Percentiles rank a stretch among this genome's conserved stretches.
These are phyloP conservation scores for Panellus pusillus DNA, from an alignment of 768 basidiomycete species.

Conservation along the genomic window DNA sequence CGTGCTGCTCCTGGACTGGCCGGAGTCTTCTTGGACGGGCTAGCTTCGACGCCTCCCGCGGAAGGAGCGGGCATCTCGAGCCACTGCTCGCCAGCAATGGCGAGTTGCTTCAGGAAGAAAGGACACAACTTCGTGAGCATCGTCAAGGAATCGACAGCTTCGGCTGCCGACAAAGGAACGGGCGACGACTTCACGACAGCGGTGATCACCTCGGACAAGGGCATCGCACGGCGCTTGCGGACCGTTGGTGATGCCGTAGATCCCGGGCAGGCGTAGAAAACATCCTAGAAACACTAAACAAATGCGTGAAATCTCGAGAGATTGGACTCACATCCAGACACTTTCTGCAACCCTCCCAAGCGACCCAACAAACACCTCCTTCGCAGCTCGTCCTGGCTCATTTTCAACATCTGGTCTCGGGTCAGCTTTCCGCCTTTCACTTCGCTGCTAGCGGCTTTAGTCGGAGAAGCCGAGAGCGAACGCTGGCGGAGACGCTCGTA, in stretches of 20 bases:
- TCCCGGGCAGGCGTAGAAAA: constrained; percentile 63
- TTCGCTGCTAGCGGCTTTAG: constrained; percentile 49
- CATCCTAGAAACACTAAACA: constrained; percentile 44
- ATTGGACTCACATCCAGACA: constrained; percentile 74
- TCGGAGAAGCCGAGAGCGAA: constrained; percentile 67
- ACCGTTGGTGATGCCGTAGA: constrained; percentile 51
- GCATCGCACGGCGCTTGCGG: constrained; percentile 73
- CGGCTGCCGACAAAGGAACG: constrained; percentile 74
- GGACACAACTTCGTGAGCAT: constrained; percentile 72
- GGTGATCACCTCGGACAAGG: constrained; percentile 60
- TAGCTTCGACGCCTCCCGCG: constrained; percentile 28
- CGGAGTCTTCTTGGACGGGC: constrained; percentile 44
- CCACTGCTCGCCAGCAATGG: constrained; percentile 59
- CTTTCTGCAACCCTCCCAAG: constrained; percentile 80
- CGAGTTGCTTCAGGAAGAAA: constrained; percentile 71
- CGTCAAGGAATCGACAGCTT: constrained; percentile 72
- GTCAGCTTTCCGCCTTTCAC: constrained; percentile 49
- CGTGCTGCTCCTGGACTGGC: constrained; percentile 53
- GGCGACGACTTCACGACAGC: constrained; percentile 80
- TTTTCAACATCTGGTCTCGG: constrained; percentile 65
- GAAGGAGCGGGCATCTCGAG: constrained; percentile 60
- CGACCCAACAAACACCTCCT: constrained; percentile 76
- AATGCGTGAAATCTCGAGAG: not conserved
- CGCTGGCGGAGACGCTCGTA: constrained; percentile 79
- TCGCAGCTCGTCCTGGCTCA: constrained; percentile 78